These are phyloP conservation scores for Debaryomyces nepalensis DNA, from an alignment of 1,139 yeast species.

Conservation along the genomic window DNA sequence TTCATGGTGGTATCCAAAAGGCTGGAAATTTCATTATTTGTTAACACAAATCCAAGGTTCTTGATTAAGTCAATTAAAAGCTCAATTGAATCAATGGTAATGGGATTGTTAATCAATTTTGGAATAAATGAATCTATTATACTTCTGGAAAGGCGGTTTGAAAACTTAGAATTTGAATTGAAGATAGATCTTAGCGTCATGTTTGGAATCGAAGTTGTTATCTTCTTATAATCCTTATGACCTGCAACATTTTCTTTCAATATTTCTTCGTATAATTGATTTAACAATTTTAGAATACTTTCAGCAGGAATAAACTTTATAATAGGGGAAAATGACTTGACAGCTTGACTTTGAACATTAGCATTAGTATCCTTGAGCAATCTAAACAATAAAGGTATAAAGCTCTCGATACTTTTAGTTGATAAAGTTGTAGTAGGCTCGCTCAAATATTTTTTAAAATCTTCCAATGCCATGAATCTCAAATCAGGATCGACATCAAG, in stretches of 20 bases:
- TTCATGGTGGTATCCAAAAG: slow-evolving; percentile 43
- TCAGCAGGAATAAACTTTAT: slow-evolving; percentile 34
- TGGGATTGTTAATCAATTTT: slow-evolving; percentile 23
- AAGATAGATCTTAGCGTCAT: slow-evolving; percentile 73
- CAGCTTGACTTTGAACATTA: slow-evolving; percentile 81
- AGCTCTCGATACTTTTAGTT: slow-evolving; percentile 34
- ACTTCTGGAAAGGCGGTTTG: slow-evolving; percentile 25
- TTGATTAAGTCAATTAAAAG: slow-evolving; percentile 62
- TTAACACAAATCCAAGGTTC: slow-evolving; percentile 56
- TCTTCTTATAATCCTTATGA: slow-evolving; percentile 37
- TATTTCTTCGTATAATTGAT: slow-evolving; percentile 30
- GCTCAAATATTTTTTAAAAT: slow-evolving; percentile 56
- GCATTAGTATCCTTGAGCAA: slow-evolving; percentile 67
- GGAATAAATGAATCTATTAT: slow-evolving; percentile 30
- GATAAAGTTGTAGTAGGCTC: slow-evolving; percentile 29
- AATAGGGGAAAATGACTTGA: slow-evolving; percentile 56
- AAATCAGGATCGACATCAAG: slow-evolving; percentile 79
- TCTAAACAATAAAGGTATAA: slow-evolving; percentile 55
- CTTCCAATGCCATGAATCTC: slow-evolving; percentile 86
- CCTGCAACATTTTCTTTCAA: slow-evolving; percentile 25
- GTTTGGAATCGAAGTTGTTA: slow-evolving; percentile 66
- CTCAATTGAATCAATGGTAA: slow-evolving; percentile 65
- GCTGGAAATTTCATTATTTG: slow-evolving; percentile 41
- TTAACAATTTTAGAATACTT: slow-evolving; percentile 29
- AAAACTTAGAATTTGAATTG: slow-evolving; percentile 33